Base-by-base conservation (phyloP, 257 asterid genomes). In the Sherardia arvensis region DNA sequence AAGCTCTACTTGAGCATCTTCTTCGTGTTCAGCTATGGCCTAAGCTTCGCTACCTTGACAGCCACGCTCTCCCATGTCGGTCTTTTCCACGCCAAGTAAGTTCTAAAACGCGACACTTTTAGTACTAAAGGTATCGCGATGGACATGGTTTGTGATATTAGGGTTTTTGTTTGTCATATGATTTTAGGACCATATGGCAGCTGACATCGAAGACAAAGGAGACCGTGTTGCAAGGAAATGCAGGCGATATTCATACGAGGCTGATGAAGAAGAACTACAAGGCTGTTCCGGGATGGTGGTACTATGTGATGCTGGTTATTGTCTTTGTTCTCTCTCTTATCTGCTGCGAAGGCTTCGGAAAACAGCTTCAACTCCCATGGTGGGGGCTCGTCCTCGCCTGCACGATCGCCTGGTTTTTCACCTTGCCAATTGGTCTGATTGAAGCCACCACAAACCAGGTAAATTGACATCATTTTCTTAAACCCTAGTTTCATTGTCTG, bases 371-470 rank as follows among this genome's bases (percentile, higher is more conserved):
- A 43, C 51, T 43, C 17, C 51, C 51, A 15, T 43, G 51, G 51
- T 43, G 51, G 97, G 97, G 97, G 18, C 81, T 89, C 1, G 3
- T 84, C 10, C n/a, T 85, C 61, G 91, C 95, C 0, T 77, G 87
- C 22, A 68, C 0, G 1, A 71, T 89, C 62, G 89, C 95, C 5
- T 65, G 84, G 23, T 29, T 79, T 67, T 89, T 85, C 86, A 89
- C 94, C 53, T 67, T 89, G 20, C 97, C 97, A 0, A 59, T 87
- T 11, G 97, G 97, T n/a, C 71, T 84, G 0, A 84, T 89, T 21
- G 82, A 78, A 59, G 97, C 96, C 40, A 80, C 91, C 3, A 86
- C 96, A 9, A 84, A 83, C 70, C 80, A 49, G 56, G 56, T 49
- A 43, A 20, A 20, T 49, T 49, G 56, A 20, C 0, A 47, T 20